A percentile compares a stretch with the other conserved stretches of the same genome.
Evolutionary conservation across 306 rosid species (phyloP).

Genomic region (Nissolia schottii): DNA sequence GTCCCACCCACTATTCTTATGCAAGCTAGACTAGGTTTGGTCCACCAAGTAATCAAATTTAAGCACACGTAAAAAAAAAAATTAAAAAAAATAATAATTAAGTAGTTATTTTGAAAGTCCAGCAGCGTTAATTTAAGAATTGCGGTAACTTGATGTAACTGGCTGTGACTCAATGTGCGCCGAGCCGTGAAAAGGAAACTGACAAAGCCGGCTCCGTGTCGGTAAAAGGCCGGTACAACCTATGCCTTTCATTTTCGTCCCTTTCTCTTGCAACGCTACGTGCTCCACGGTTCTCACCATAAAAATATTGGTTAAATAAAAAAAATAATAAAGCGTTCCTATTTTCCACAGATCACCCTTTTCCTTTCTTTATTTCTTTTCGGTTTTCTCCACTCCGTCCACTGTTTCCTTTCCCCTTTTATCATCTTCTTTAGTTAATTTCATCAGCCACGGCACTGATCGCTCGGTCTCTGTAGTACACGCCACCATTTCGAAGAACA

Average conservation of each 20-base stretch:
- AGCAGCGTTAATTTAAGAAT: too few species aligned
- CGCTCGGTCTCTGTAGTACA: not conserved
- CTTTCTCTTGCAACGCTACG: slow-evolving; percentile 24
- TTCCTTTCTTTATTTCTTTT: not conserved
- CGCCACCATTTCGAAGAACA: slow-evolving; percentile 3
- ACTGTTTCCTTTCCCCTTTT: too few species aligned
- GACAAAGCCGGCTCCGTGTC: slow-evolving; percentile 25
- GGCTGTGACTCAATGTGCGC: not conserved
- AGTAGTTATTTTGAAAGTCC: too few species aligned
- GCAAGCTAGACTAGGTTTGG: too few species aligned
- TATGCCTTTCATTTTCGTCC: slow-evolving; percentile 10
- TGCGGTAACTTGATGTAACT: too few species aligned
- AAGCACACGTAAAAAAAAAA: too few species aligned
- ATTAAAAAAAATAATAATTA: too few species aligned
- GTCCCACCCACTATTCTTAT: too few species aligned
- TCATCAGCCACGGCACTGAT: not conserved
- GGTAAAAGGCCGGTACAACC: slow-evolving; percentile 38
- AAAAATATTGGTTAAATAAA: not conserved
- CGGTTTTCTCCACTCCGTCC: too few species aligned
- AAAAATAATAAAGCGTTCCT: not conserved
- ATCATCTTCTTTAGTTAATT: not conserved
- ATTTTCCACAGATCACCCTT: not conserved
- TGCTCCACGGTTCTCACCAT: slow-evolving; percentile 1
- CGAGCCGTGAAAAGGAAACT: not conserved
- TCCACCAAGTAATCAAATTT: too few species aligned